Base-by-base conservation (phyloP, 306 rosid species). In the Begonia peltatifolia region DNA sequence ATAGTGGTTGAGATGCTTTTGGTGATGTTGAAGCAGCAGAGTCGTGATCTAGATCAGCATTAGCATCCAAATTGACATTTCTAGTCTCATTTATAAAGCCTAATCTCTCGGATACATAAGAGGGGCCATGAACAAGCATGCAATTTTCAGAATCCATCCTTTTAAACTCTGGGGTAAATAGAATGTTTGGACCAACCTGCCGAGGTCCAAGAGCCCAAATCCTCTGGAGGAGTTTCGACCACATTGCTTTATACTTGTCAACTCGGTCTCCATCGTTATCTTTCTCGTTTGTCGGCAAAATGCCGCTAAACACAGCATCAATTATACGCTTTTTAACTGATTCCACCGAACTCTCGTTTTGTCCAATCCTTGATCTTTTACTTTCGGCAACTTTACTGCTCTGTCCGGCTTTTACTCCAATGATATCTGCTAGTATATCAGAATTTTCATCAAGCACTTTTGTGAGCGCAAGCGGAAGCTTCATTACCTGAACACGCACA, bases 191-290 rank as follows among this genome's bases (percentile, higher is more conserved):
- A 63, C 95, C 97, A 38, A 77, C 65, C 16, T 80, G 80, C 65
- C 79, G 63, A 6, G 93, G 95, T 53, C 95, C 97, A 56, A 89
- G 93, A 12, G 95, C 79, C 95, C 97, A 84, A 22, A 82, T 76
- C 67, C 84, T 71, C 66, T 71, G 73, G 63, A 89, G 81, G 72
- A 89, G 76, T 65, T 82, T 79, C 16, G 57, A 64, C 97, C 97
- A 89, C 64, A 76, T 68, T 13, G 57, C 46, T 50, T 74, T 79
- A 57, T 81, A 72, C 56, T 79, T 84, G 62, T 76, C 84, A 49
- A 58, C 74, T 52, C 66, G 74, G 51, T 75, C 80, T 56, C 72
- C 71, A 52, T 77, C 80, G 60, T 70, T 63, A 65, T 86, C 94
- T 59, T 74, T 66, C 53, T 65, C 93, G 57, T 60, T 65, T 47